These are phyloP conservation scores for Samsoniella hepiali DNA, from an alignment of 2,329 filamentous ascomycete genomes.

Conservation along the genomic window DNA sequence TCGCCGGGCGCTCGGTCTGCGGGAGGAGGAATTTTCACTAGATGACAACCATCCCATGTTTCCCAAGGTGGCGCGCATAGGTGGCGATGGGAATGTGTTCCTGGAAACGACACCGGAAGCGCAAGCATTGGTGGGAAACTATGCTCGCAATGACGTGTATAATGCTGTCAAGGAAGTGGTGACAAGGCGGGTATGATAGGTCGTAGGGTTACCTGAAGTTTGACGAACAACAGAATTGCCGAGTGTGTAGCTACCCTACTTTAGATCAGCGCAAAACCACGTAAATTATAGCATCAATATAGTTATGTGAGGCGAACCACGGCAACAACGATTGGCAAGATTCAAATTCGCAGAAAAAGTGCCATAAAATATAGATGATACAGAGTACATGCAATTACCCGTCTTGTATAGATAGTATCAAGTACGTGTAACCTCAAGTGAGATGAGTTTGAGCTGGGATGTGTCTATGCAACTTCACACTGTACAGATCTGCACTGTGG, in stretches of 20 bases:
- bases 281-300: too few species aligned
- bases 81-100: not conserved
- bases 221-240: too few species aligned
- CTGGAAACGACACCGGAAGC: not conserved
- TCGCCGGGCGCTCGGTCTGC: not conserved
- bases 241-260: too few species aligned
- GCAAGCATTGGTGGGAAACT: not conserved
- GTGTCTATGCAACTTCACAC: not conserved
- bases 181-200: not conserved
- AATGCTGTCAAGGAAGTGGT: not conserved
- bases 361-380: too few species aligned
- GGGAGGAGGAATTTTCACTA: not conserved
- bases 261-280: too few species aligned
- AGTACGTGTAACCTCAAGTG: too few species aligned
- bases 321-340: too few species aligned
- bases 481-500: not conserved
- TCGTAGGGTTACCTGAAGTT: too few species aligned
- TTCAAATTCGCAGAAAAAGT: too few species aligned
- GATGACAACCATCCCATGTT: not conserved
- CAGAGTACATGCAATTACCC: too few species aligned
- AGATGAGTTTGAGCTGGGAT: too few species aligned
- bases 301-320: too few species aligned
- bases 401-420: not conserved
- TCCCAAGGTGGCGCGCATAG: not conserved
- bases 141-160: not conserved